Evolutionary conservation across 225 moss, liverwort and hornwort genomes (phyloP).

Genomic region (Physcomitrium patens): DNA sequence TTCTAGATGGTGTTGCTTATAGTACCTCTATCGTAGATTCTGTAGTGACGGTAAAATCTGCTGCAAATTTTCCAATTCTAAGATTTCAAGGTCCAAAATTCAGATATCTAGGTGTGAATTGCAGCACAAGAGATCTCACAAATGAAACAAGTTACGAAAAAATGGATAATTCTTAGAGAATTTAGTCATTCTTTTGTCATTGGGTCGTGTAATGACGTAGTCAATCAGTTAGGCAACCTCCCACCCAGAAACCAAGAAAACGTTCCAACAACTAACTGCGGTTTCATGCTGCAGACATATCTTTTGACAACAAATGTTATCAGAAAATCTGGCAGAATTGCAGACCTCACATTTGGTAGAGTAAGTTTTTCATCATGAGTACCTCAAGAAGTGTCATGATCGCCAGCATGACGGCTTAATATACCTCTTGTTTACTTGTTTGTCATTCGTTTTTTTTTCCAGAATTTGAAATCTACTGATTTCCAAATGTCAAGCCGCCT

Average conservation of each 20-base stretch:
- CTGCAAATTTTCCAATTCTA: too few relatives aligned
- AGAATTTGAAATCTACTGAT: too few relatives aligned
- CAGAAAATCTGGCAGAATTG: conserved; percentile 23
- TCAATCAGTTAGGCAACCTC: not conserved
- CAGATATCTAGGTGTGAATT: not conserved
- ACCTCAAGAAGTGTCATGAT: conserved; percentile 5
- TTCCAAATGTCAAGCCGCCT: too few relatives aligned
- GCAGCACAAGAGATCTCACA: not conserved
- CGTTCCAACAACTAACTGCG: not conserved
- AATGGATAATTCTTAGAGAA: not conserved
- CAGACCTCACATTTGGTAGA: not conserved
- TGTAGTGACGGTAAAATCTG: too few relatives aligned
- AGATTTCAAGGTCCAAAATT: too few relatives aligned
- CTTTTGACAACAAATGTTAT: conserved; percentile 27
- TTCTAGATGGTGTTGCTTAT: too few relatives aligned
- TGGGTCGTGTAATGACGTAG: not conserved
- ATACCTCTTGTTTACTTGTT: not conserved
- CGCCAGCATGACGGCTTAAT: not conserved
- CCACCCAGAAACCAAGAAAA: not conserved
- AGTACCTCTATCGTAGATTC: too few relatives aligned
- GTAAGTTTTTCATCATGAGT: conserved; percentile 12
- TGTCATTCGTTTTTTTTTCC: too few relatives aligned
- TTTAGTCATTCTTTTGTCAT: not conserved
- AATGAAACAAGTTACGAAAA: not conserved
- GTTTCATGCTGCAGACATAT: conserved; percentile 20